Evolutionary conservation across 2,329 filamentous ascomycete genomes (phyloP).

Genomic region (Sporothrix inflata): DNA sequence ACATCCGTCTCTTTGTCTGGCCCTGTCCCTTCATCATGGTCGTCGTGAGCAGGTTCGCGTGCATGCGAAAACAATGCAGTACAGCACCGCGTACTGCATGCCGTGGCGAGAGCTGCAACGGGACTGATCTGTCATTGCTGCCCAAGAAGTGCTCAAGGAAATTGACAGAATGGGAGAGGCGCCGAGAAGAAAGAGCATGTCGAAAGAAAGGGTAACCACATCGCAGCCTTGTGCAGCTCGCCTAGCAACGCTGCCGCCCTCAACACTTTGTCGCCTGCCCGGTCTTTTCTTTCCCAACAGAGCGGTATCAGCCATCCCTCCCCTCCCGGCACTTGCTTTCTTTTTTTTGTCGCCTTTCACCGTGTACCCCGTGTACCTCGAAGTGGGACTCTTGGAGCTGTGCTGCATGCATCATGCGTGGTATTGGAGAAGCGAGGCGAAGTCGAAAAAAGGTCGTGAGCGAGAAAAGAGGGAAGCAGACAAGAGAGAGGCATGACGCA

Average conservation of each 20-base stretch:
- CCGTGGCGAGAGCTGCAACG: background rate
- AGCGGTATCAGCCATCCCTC: background rate
- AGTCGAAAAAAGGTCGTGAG: background rate
- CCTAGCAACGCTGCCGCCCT: background rate
- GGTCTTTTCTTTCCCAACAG: constrained; percentile 3
- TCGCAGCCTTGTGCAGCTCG: background rate
- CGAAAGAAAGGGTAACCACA: background rate
- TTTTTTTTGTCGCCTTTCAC: background rate
- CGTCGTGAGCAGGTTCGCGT: background rate
- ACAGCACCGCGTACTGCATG: background rate
- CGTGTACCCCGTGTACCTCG: no score
- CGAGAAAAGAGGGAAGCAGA: background rate
- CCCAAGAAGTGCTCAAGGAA: background rate
- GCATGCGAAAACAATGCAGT: background rate
- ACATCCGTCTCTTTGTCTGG: background rate
- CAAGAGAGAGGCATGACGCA: background rate
- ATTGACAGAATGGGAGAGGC: background rate
- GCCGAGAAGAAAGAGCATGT: background rate
- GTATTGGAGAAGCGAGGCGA: constrained; percentile 1
- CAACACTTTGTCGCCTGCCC: background rate
- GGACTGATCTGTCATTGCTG: background rate
- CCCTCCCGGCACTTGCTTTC: background rate
- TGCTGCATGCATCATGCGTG: constrained; percentile 6
- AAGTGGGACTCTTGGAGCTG: background rate
- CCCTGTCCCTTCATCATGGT: no score